Evolutionary conservation across 192 early-diverging fungal species (phyloP).

Genomic region (Coemansia sp.): DNA sequence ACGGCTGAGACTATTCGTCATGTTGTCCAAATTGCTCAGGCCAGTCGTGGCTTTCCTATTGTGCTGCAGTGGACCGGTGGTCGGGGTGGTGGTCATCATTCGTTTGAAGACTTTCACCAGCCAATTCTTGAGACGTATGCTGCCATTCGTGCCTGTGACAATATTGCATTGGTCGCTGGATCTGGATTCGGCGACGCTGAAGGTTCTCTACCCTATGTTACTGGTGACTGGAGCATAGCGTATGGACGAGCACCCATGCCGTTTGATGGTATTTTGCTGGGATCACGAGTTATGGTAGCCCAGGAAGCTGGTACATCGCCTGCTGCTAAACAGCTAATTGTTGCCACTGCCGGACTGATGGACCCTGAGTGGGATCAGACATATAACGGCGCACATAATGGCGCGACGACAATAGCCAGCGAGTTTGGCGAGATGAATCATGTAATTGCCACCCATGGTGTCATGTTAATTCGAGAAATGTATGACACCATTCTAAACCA

Average conservation of each 20-base stretch:
- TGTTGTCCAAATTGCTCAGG: conserved; percentile 81
- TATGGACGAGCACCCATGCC: conserved; percentile 91
- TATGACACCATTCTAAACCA: conserved; percentile 75
- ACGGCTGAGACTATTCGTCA: conserved; percentile 71
- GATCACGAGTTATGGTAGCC: conserved; percentile 93
- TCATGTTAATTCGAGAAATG: conserved; percentile 75
- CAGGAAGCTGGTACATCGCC: conserved; percentile 78
- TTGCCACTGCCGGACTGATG: conserved; percentile 70
- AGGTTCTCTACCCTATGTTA: conserved; percentile 85
- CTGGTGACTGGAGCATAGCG: conserved; percentile 83
- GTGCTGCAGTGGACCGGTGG: conserved; percentile 97
- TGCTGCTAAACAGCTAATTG: conserved; percentile 85
- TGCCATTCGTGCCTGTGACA: conserved; percentile 67
- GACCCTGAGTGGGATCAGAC: conserved; percentile 85
- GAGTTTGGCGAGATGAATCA: conserved; percentile 94
- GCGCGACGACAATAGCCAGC: conserved; percentile 80
- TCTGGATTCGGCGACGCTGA: conserved; percentile 86
- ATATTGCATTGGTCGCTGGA: conserved; percentile 86
- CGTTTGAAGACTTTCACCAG: conserved; percentile 92
- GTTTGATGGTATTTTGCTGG: conserved; percentile 90
- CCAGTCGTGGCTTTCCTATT: conserved; percentile 78
- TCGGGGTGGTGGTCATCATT: conserved; percentile 93
- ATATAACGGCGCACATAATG: conserved; percentile 70
- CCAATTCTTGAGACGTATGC: conserved; percentile 73
- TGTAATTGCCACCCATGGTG: conserved; percentile 82